phyloP scores from a whole-genome alignment of 805 yeast genomes.

The Peterozyma xylosa region DNA sequence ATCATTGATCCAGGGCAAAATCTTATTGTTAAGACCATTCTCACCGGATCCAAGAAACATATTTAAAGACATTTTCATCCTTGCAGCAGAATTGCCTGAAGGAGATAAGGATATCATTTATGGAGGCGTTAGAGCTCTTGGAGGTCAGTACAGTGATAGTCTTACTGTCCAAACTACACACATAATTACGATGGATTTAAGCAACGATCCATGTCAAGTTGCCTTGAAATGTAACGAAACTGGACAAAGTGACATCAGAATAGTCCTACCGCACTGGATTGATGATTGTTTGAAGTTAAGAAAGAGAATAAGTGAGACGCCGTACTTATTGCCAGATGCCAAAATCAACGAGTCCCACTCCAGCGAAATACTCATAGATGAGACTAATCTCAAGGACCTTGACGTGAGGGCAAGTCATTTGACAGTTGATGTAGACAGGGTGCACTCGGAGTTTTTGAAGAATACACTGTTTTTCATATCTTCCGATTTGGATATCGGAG shows the following conservation, averaged over 20 bases:
- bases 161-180: slow-evolving; percentile 75
- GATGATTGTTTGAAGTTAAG: slow-evolving; percentile 56
- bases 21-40: slow-evolving; percentile 47
- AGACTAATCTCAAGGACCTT: slow-evolving; percentile 7
- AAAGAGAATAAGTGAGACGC: slow-evolving; percentile 40
- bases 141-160: slow-evolving; percentile 63
- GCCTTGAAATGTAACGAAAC: slow-evolving; percentile 33
- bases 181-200: slow-evolving; percentile 47
- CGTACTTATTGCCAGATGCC: slow-evolving; percentile 40
- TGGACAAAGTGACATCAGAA: slow-evolving; percentile 35
- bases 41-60: slow-evolving; percentile 68
- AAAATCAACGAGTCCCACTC: slow-evolving; percentile 7
- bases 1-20: slow-evolving; percentile 30
- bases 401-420: slow-evolving; percentile 9
- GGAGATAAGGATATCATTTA: slow-evolving; percentile 62
- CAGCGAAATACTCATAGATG: slow-evolving; percentile 6
- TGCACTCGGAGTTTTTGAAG: slow-evolving; percentile 24
- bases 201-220: slow-evolving; percentile 50
- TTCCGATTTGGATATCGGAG: slow-evolving; percentile 48
- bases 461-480: slow-evolving; percentile 44
- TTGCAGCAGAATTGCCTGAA: slow-evolving; percentile 48
- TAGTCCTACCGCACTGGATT: slow-evolving; percentile 78
- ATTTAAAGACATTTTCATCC: slow-evolving; percentile 53
- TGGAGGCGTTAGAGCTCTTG: slow-evolving; percentile 64
- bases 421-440: background rate